Conservation (phyloP, 805 yeast species). For the Kazachstania martiniae region DNA sequence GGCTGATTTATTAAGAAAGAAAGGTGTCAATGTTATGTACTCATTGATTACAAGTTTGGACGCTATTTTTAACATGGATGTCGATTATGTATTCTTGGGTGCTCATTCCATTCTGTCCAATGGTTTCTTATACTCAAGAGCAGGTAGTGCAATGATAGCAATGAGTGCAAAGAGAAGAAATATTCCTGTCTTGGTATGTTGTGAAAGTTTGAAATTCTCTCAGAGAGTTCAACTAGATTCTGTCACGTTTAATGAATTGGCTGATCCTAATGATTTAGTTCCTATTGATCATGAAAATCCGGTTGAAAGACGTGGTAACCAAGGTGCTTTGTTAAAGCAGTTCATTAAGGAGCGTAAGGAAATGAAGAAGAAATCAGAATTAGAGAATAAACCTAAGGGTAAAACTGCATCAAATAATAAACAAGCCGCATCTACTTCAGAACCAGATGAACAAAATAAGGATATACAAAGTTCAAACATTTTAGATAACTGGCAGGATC, state of each 20-base stretch:
- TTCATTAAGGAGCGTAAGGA: conserved; percentile 37
- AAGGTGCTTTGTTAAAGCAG: conserved; percentile 56
- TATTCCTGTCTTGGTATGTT: conserved; percentile 89
- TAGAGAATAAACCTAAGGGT: conserved; percentile 19
- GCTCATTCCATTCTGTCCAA: conserved; percentile 96
- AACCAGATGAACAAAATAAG: conserved; percentile 11
- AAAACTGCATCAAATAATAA: conserved; percentile 17
- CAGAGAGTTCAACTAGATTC: conserved; percentile 94
- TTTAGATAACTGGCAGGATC: conserved; percentile 51
- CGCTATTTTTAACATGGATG: conserved; percentile 64
- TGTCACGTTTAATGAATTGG: conserved; percentile 88
- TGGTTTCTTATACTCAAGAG: conserved; percentile 86
- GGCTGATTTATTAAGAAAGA: conserved; percentile 49
- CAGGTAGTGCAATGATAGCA: conserved; percentile 88
- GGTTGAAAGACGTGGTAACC: conserved; percentile 36
- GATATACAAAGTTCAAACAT: conserved; percentile 27
- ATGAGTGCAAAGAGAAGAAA: conserved; percentile 81
- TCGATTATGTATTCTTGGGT: conserved; percentile 85
- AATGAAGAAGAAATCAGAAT: conserved; percentile 19
- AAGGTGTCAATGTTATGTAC: conserved; percentile 62
- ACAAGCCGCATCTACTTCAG: conserved; percentile 7
- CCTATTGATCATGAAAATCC: conserved; percentile 40
- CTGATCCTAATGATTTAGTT: conserved; percentile 65
- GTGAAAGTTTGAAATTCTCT: conserved; percentile 88
- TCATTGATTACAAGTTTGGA: conserved; percentile 70